These are phyloP conservation scores for Penstemon barbatus DNA, from an alignment of 257 asterid species.

Conservation along the genomic window DNA sequence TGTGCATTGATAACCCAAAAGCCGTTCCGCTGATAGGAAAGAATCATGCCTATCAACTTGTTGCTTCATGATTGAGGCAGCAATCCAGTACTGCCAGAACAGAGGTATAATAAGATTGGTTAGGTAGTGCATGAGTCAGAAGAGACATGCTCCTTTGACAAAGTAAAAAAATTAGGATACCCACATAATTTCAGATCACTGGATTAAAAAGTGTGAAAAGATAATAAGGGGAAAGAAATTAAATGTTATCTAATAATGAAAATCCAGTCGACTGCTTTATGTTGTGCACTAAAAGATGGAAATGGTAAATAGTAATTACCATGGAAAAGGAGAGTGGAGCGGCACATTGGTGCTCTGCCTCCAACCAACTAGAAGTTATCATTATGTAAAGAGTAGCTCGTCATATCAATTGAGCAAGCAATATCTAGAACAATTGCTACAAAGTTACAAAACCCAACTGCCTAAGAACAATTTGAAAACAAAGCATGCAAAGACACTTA, in stretches of 20 bases:
- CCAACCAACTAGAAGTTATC: slow-evolving; percentile 10
- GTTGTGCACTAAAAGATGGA: neutral
- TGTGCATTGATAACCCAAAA: slow-evolving; percentile 57
- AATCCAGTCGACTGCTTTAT: slow-evolving; percentile 3
- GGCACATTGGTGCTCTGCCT: neutral
- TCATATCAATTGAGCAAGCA: neutral
- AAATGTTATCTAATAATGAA: neutral
- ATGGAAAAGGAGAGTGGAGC: slow-evolving; percentile 9
- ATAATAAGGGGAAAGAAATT: slow-evolving; percentile 3
- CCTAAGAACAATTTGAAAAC: neutral
- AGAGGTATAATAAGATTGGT: slow-evolving; percentile 28
- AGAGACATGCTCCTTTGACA: slow-evolving; percentile 18
- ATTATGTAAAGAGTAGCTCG: neutral
- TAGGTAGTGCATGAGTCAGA: slow-evolving; percentile 21
- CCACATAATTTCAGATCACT: neutral
- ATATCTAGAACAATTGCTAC: too few species aligned
- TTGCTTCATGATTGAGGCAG: slow-evolving; percentile 51
- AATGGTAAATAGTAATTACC: neutral
- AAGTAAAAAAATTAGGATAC: slow-evolving; percentile 9
- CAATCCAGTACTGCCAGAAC: slow-evolving; percentile 62
- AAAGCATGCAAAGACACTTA: neutral
- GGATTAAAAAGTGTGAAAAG: neutral
- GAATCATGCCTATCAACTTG: slow-evolving; percentile 51
- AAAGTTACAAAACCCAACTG: neutral
- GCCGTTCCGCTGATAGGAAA: slow-evolving; percentile 43